Base-by-base conservation (phyloP, 2,329 filamentous ascomycete genomes). In the Calonectria crousiana region DNA sequence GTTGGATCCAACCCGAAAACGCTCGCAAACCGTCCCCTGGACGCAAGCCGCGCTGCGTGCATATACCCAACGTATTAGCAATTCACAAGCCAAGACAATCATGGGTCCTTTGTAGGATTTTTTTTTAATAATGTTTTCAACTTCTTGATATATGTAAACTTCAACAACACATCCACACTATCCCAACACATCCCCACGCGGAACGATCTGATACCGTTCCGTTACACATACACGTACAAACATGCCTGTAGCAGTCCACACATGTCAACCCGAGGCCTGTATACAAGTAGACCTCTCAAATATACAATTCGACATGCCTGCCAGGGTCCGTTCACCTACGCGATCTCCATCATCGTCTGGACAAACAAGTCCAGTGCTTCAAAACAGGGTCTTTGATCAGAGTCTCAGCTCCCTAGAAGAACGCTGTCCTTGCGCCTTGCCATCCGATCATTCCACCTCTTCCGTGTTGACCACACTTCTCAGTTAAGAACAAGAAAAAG, bases 301-400 rank as follows among this genome's bases (percentile, higher is more conserved):
- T 81, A 76, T 81, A 81, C 79, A 81, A 73, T 67, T 74, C 73
- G 74, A 79, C 78, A 79, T 81, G 75, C 73, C 78, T 69, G 72
- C 70, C 67, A 26, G 32, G 53, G 41, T 69, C 66, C 36, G 65
- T 53, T 71, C 70, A 32, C 30, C 38, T 41, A 60, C 51, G 44
- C 53, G 56, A 34, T 66, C 44, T 51, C 56, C 52, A 32, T 26
- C 53, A 60, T 60, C 23, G 28, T 36, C 49, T 53, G 60, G 32
- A 62, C 41, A 67, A 26, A 53, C 41, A 67, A 64, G 38, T 67
- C 44, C 38, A 68, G 56, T 64, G 30, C 18, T 36, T 64, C 68
- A 74, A 78, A 65, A 65, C 76, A 78, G 79, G 74, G 76, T 71
- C 74, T 65, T 75, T 74, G 38, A 68, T 74, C 36, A 64, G 36